Percentiles rank a stretch among this genome's conserved stretches.
Evolutionary conservation across 306 rosid genomes (phyloP).

Genomic region (Cicer judaicum): DNA sequence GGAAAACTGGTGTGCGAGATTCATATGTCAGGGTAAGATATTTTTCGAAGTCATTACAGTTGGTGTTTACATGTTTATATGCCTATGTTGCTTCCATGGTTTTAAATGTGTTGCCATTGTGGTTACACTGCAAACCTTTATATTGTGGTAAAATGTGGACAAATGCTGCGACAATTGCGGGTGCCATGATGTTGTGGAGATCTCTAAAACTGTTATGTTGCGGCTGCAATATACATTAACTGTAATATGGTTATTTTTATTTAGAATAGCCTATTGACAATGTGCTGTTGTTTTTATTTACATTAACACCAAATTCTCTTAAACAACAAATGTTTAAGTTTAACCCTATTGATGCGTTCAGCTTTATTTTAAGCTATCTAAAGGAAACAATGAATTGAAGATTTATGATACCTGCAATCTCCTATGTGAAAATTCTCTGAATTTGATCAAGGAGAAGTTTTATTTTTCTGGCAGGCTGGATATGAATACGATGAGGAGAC

Average conservation of each 20-base stretch:
- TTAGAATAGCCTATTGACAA: background rate
- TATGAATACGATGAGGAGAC: conserved; percentile 95
- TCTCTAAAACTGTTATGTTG: no score
- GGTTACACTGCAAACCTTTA: no score
- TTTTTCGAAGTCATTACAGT: conserved; percentile 31
- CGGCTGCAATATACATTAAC: no score
- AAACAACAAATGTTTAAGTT: background rate
- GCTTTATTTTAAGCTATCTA: conserved; percentile 5
- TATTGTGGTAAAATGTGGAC: no score
- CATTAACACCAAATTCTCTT: conserved; percentile 5
- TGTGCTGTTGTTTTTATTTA: background rate
- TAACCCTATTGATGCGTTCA: background rate
- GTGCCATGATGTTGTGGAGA: no score
- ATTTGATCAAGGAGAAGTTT: conserved; percentile 26
- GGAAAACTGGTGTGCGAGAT: conserved; percentile 91
- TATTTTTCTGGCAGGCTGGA: conserved; percentile 76
- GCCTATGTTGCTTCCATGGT: conserved; percentile 8
- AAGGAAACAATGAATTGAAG: conserved; percentile 13
- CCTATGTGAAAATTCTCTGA: conserved; percentile 17
- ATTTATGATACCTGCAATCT: conserved; percentile 37
- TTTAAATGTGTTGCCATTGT: no score
- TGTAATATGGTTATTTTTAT: background rate
- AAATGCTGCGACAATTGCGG: no score
- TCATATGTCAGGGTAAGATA: conserved; percentile 86
- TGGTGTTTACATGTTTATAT: conserved; percentile 9